Evolutionary conservation across 1,284 basidiomycete genomes (phyloP).

Genomic region (Neonothopanus nambi): DNA sequence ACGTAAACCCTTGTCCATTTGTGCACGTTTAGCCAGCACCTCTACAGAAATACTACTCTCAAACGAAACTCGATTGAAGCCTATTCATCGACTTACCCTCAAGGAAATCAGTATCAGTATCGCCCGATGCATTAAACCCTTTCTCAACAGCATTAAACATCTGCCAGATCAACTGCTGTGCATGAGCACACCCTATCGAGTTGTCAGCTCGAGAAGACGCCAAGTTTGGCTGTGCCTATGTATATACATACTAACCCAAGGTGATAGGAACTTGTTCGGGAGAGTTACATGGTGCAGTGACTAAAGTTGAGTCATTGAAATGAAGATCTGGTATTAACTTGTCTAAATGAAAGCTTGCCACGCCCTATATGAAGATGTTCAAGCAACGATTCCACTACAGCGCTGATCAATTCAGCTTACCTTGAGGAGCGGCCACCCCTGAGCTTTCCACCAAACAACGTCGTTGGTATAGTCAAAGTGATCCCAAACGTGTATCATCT

Average conservation of each 20-base stretch:
- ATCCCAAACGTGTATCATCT: conserved; percentile 80
- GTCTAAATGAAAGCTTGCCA: conserved; percentile 69
- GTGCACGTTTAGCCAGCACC: conserved; percentile 51
- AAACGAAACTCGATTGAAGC: neutral
- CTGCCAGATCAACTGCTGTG: conserved; percentile 74
- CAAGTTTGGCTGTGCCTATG: neutral
- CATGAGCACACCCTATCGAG: conserved; percentile 61
- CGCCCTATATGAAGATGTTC: conserved; percentile 40
- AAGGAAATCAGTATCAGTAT: conserved; percentile 62
- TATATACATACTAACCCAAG: conserved; percentile 61
- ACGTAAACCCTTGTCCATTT: conserved; percentile 75
- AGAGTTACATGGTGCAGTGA: conserved; percentile 73
- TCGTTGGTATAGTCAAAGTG: conserved; percentile 75
- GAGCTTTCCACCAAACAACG: conserved; percentile 62
- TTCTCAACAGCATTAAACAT: conserved; percentile 71
- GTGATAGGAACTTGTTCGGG: conserved; percentile 73
- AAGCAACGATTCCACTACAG: neutral
- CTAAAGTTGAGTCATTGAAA: conserved; percentile 69
- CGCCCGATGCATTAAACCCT: conserved; percentile 63
- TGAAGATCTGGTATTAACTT: conserved; percentile 63
- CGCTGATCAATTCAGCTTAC: conserved; percentile 30
- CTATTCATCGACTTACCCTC: conserved; percentile 40
- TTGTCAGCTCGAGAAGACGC: neutral
- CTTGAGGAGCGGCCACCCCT: conserved; percentile 75
- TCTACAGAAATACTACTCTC: conserved; percentile 47